Conservation (phyloP, 2,329 filamentous ascomycete species). For the Cryphonectria radicalis region DNA sequence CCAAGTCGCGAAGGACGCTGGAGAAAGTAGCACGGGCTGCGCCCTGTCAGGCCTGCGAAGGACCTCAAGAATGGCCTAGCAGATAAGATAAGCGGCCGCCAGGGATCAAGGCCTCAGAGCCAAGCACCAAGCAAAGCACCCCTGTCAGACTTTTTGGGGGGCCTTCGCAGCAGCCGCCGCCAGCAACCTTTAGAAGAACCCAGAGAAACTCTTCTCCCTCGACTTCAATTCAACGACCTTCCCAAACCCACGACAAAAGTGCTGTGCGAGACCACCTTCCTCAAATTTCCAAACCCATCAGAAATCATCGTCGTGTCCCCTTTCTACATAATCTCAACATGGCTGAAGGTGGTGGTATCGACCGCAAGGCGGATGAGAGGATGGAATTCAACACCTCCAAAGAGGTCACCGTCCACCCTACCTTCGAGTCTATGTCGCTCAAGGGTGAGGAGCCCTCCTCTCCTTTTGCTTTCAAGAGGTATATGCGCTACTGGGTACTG, state of each 20-base stretch:
- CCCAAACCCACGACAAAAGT: constrained; percentile 11
- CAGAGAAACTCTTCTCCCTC: neutral
- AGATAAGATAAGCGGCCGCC: constrained; percentile 27
- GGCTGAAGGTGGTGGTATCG: constrained; percentile 80
- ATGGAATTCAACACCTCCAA: constrained; percentile 99
- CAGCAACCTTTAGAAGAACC: constrained; percentile 4
- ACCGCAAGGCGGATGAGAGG: constrained; percentile 91
- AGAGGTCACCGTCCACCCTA: constrained; percentile 93
- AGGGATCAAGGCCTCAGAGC: neutral
- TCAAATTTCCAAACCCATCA: neutral
- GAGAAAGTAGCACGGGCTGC: constrained; percentile 1
- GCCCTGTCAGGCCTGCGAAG: constrained; percentile 5
- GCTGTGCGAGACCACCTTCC: neutral
- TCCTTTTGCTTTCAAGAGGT: neutral
- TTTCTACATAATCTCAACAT: constrained; percentile 58
- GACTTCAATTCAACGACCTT: constrained; percentile 2
- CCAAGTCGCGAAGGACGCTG: neutral
- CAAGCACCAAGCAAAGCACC: constrained; percentile 10
- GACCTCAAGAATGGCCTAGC: constrained; percentile 2
- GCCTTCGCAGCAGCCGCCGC: constrained; percentile 9
- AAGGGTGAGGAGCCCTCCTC: constrained; percentile 61
- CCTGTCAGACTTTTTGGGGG: constrained; percentile 28
- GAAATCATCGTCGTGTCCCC: constrained; percentile 56
- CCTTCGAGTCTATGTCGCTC: constrained; percentile 93
- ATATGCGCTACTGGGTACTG: constrained; percentile 19